Percentiles rank a stretch among this genome's conserved stretches.
phyloP scores from a whole-genome alignment of 2,329 filamentous ascomycete genomes.

The Nannizzia gypsea region DNA sequence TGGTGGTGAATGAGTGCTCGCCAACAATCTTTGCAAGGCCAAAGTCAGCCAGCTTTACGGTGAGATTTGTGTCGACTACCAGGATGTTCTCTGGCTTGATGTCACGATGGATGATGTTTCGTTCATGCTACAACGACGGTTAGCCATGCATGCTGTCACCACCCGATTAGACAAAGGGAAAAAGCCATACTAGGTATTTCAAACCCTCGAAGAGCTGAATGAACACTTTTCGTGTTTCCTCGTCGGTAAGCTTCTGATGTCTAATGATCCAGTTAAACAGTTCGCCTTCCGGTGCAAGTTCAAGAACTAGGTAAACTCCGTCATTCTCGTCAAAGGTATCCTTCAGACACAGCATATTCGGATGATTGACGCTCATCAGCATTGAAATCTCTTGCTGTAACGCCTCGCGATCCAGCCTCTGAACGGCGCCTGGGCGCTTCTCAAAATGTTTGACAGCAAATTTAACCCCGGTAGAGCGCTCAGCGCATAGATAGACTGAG shows the following conservation, averaged over 20 bases:
- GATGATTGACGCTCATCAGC: constrained; percentile 92
- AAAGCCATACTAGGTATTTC: constrained; percentile 69
- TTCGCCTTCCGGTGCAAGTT: constrained; percentile 84
- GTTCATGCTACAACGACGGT: constrained; percentile 54
- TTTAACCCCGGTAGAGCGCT: constrained; percentile 67
- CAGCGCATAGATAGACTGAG: constrained; percentile 80
- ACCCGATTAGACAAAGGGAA: not conserved
- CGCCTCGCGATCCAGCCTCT: constrained; percentile 70
- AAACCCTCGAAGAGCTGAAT: constrained; percentile 83
- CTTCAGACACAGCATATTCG: constrained; percentile 83
- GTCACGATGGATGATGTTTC: constrained; percentile 92
- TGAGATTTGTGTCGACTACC: constrained; percentile 69
- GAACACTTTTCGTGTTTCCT: constrained; percentile 76
- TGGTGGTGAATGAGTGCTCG: constrained; percentile 95
- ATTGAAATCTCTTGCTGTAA: constrained; percentile 94
- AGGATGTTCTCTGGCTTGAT: constrained; percentile 98
- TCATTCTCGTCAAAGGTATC: constrained; percentile 89
- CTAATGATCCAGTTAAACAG: constrained; percentile 90
- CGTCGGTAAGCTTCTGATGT: constrained; percentile 77
- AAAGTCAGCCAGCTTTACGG: constrained; percentile 90
- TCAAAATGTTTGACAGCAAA: constrained; percentile 95
- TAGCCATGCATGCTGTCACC: not conserved
- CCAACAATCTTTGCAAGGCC: constrained; percentile 97
- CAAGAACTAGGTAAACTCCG: constrained; percentile 80
- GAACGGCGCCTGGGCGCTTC: constrained; percentile 68